Conservation (phyloP, 192 early-diverging fungal genomes). For the Helicostylum pulchrum region DNA sequence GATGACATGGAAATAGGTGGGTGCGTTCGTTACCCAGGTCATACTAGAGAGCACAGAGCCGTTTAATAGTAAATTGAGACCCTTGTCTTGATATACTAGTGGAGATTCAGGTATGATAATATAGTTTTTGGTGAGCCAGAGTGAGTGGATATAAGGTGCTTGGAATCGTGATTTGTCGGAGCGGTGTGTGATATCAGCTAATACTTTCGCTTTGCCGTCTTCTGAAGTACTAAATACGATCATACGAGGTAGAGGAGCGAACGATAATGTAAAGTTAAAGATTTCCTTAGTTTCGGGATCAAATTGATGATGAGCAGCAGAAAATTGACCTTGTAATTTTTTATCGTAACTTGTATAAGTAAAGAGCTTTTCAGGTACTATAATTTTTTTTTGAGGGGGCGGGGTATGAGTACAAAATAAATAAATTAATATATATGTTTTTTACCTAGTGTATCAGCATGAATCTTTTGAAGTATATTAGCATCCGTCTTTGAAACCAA, state of each 20-base stretch:
- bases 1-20: slow-evolving; percentile 11
- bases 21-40: not conserved
- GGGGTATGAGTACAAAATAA: not conserved
- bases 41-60: not conserved
- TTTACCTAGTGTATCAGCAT: slow-evolving; percentile 32
- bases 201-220: slow-evolving; percentile 13
- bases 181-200: slow-evolving; percentile 19
- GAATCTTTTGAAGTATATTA: slow-evolving; percentile 30
- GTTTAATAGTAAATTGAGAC: not conserved
- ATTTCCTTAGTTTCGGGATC: slow-evolving; percentile 24
- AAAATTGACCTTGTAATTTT: not conserved
- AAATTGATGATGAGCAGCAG: slow-evolving; percentile 31
- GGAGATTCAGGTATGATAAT: slow-evolving; percentile 52
- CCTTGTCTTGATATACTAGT: slow-evolving; percentile 32
- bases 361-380: not conserved
- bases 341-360: not conserved
- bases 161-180: slow-evolving; percentile 14
- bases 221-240: slow-evolving; percentile 13
- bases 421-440: slow-evolving; percentile 15
- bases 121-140: slow-evolving; percentile 53
- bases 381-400: too few relatives aligned
- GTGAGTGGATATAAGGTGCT: slow-evolving; percentile 54
- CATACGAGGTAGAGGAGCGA: slow-evolving; percentile 8
- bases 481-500: slow-evolving; percentile 38
- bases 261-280: slow-evolving; percentile 15